Conservation (phyloP, 169 alveolate genomes). For the Cryptosporidium ryanae region DNA sequence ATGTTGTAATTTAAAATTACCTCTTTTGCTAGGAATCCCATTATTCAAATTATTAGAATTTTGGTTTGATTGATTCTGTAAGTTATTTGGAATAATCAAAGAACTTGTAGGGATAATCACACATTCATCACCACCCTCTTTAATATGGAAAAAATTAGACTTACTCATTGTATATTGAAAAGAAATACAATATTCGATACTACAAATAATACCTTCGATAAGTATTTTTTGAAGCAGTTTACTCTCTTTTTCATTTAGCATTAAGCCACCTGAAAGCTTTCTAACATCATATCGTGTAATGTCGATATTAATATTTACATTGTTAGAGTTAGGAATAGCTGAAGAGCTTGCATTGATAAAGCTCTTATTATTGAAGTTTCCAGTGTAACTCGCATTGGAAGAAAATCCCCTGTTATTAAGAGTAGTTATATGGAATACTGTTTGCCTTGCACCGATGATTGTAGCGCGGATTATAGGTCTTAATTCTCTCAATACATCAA, state of each 20-base stretch:
- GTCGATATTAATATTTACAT: conserved; percentile 15
- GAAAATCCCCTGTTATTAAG: conserved; percentile 1
- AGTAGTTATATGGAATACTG: conserved; percentile 66
- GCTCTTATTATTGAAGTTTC: conserved; percentile 15
- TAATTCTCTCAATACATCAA: conserved; percentile 61
- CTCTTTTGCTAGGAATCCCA: background rate
- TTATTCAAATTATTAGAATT: background rate
- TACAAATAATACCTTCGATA: conserved; percentile 67
- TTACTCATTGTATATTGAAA: conserved; percentile 43
- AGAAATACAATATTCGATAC: conserved; percentile 49
- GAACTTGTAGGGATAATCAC: conserved; percentile 48
- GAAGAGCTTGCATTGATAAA: background rate
- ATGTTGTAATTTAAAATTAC: no score
- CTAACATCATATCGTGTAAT: conserved; percentile 63
- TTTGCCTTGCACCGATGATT: conserved; percentile 67
- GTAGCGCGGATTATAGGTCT: conserved; percentile 70
- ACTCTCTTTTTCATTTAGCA: conserved; percentile 65
- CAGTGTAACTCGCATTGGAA: background rate
- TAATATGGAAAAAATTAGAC: background rate
- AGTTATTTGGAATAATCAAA: conserved; percentile 12
- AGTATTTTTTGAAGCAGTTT: conserved; percentile 43
- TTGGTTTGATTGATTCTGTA: background rate
- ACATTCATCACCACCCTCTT: conserved; percentile 54
- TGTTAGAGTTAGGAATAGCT: background rate
- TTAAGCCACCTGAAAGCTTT: conserved; percentile 22